Evolutionary conservation across 306 rosid species (phyloP).

Genomic region (Corylus heterophylla): DNA sequence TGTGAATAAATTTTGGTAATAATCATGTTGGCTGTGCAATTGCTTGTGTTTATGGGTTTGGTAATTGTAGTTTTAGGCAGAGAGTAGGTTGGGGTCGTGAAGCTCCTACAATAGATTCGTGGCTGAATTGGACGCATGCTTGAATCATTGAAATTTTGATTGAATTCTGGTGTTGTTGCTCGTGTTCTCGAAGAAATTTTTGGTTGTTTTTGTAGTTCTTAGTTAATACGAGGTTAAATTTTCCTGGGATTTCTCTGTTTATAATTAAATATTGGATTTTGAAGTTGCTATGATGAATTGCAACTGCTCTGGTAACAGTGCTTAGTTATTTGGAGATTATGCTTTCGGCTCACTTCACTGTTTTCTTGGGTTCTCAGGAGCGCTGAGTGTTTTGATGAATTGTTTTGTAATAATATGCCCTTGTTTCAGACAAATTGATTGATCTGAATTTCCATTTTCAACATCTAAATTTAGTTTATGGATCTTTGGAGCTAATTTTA

Average conservation of each 20-base stretch:
- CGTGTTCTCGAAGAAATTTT: not conserved
- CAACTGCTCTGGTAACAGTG: not conserved
- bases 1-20: conserved; percentile 5
- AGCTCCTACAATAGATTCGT: not conserved
- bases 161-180: not conserved
- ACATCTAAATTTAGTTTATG: not conserved
- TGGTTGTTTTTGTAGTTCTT: not conserved
- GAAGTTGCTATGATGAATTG: not conserved
- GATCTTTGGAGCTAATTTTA: not conserved
- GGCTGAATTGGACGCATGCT: conserved; percentile 5
- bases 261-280: not conserved
- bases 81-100: not conserved
- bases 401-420: not conserved
- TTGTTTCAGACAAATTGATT: not conserved
- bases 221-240: not conserved
- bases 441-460: not conserved
- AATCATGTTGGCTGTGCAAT: conserved; percentile 9
- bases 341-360: not conserved
- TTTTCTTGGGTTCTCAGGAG: not conserved
- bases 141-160: not conserved
- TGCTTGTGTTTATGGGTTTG: conserved; percentile 16
- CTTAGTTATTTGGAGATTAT: not conserved
- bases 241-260: not conserved
- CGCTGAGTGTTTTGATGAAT: not conserved
- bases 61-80: not conserved